These are phyloP conservation scores for Gigaspora rosea DNA, from an alignment of 192 early-diverging fungal species.

Conservation along the genomic window DNA sequence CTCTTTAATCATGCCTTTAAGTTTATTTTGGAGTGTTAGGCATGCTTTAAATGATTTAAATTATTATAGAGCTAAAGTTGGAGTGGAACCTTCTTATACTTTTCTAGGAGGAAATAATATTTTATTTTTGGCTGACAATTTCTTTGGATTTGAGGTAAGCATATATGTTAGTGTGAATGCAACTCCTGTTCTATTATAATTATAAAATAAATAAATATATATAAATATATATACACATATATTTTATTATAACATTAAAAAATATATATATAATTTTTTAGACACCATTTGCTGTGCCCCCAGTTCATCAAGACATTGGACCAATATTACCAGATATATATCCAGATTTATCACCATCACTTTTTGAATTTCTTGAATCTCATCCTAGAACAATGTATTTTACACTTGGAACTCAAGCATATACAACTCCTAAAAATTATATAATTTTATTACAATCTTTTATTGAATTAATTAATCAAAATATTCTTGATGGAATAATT, in stretches of 20 bases:
- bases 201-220: no score
- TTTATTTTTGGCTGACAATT: slow-evolving; percentile 23
- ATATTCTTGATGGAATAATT: slow-evolving; percentile 39
- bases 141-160: slow-evolving; percentile 28
- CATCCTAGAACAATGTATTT: slow-evolving; percentile 34
- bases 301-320: slow-evolving; percentile 31
- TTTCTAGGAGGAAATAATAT: not conserved
- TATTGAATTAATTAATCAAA: slow-evolving; percentile 31
- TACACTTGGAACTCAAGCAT: slow-evolving; percentile 39
- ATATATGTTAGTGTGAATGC: not conserved
- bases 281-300: not conserved
- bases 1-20: not conserved
- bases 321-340: slow-evolving; percentile 39
- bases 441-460: slow-evolving; percentile 34
- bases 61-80: slow-evolving; percentile 5
- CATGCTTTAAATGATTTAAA: not conserved
- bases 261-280: not conserved
- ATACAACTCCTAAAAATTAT: slow-evolving; percentile 6
- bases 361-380: slow-evolving; percentile 15
- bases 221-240: no score
- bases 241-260: no score
- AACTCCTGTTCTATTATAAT: no score
- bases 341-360: not conserved
- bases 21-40: not conserved
- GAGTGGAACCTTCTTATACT: not conserved